Base-by-base conservation (phyloP, 2,329 filamentous ascomycete genomes). In the Aureobasidium sp. region DNA sequence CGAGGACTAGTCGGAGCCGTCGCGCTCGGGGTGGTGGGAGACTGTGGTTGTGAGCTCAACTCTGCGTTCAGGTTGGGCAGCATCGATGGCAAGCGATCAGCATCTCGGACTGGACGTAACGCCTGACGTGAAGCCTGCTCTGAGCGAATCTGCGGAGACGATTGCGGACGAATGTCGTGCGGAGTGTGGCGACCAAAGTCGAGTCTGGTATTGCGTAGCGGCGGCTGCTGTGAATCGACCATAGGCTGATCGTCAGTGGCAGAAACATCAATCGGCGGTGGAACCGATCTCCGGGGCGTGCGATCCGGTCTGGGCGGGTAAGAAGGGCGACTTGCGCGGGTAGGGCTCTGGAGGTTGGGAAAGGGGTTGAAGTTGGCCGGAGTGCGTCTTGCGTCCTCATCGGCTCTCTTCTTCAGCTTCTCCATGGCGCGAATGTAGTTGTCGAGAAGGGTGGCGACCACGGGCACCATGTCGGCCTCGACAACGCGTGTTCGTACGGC, bases 381-480 rank as follows among this genome's bases (percentile, higher is more conserved):
- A 17, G 51, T 42, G 10, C 60, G 43, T 31, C 60, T 55, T 23
- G 53, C 51, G 21, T 61, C 60, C 17, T 57, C 60, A 23, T 61
- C 60, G 25, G 60, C 60, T 21, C 46, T 89, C 71, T 94, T 90
- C 64, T 90, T 87, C 71, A 89, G 90, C 74, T 91, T 93, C 68
- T 97, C 93, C 65, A 96, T 86, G 62, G 96, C 90, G 71, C 95
- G 91, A 77, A 96, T 93, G 76, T 99, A 99, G 75, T 97, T 97
- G 76, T 96, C 91, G 63, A 99, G 84, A 58, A 99, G 96, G 50
- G 94, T 97, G 60, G 94, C 94, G 69, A 99, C 96, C 68, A 99
- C 94, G 2, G 94, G 94, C 4, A 99, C 94, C 89, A 99, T 96
- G 74, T 99, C 94, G 64, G 94, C 94, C 77, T 99, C 94, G 57